These are phyloP conservation scores for Rosa chinensis DNA, from an alignment of 306 rosid genomes.

Conservation along the genomic window DNA sequence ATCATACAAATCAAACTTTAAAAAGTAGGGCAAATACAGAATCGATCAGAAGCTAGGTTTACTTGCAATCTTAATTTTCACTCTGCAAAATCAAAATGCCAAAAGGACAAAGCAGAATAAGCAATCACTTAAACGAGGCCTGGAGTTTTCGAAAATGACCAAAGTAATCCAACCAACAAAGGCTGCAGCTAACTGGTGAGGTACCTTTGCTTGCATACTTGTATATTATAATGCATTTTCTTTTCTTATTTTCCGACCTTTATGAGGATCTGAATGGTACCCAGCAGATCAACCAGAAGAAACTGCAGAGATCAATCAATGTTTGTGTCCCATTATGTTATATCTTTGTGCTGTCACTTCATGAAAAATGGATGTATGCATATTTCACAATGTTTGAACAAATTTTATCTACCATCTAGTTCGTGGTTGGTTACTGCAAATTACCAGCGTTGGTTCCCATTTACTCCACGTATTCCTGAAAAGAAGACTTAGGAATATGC, in stretches of 20 bases:
- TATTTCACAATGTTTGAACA: neutral
- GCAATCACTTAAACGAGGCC: conserved; percentile 32
- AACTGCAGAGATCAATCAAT: conserved; percentile 8
- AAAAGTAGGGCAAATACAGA: conserved; percentile 7
- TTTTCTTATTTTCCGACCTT: neutral
- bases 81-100: conserved; percentile 18
- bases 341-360: conserved; percentile 15
- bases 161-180: conserved; percentile 43
- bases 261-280: neutral
- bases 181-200: conserved; percentile 34
- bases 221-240: conserved; percentile 10
- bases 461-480: too few species aligned
- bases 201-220: conserved; percentile 41
- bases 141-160: conserved; percentile 57
- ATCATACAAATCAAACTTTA: conserved; percentile 12
- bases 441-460: neutral
- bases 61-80: conserved; percentile 12
- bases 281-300: neutral
- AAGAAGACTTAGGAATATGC: too few species aligned
- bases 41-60: neutral
- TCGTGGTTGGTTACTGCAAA: neutral
- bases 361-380: neutral
- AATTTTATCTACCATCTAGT: neutral
- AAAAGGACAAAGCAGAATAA: conserved; percentile 37
- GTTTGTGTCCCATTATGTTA: neutral